These are phyloP conservation scores for Veloboletus limbatus DNA, from an alignment of 1,284 basidiomycete genomes.

Conservation along the genomic window DNA sequence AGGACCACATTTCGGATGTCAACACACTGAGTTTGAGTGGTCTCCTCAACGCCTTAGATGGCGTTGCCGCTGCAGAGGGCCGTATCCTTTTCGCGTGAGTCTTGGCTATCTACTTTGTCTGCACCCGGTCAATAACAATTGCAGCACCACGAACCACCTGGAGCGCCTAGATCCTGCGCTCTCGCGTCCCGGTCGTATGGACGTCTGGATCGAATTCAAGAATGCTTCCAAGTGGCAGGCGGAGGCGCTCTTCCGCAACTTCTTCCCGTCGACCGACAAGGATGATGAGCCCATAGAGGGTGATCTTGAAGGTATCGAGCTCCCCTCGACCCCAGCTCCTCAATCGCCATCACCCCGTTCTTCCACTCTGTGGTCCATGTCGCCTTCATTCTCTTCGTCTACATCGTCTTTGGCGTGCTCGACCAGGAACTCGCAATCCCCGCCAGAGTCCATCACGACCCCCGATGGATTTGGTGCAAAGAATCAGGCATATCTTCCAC, in stretches of 20 bases:
- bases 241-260: slow-evolving; percentile 78
- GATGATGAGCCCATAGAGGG: slow-evolving; percentile 41
- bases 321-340: slow-evolving; percentile 40
- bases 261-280: slow-evolving; percentile 74
- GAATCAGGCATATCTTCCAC: slow-evolving; percentile 62
- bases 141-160: slow-evolving; percentile 79
- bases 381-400: slow-evolving; percentile 36
- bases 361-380: slow-evolving; percentile 38
- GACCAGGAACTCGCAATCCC: slow-evolving; percentile 24
- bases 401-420: slow-evolving; percentile 33
- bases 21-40: slow-evolving; percentile 80
- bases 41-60: slow-evolving; percentile 79
- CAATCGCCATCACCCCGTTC: slow-evolving; percentile 31
- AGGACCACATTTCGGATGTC: slow-evolving; percentile 66
- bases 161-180: slow-evolving; percentile 81
- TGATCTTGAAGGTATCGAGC: slow-evolving; percentile 49
- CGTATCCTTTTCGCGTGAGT: slow-evolving; percentile 79
- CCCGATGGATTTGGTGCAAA: slow-evolving; percentile 49
- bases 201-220: slow-evolving; percentile 87
- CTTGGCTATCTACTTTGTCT: background rate
- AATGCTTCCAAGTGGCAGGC: slow-evolving; percentile 81
- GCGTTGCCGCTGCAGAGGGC: slow-evolving; percentile 82
- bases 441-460: slow-evolving; percentile 27
- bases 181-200: slow-evolving; percentile 83
- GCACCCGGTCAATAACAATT: slow-evolving; percentile 1